These are phyloP conservation scores for Tylopilus felleus DNA, from an alignment of 768 basidiomycete species.

Conservation along the genomic window DNA sequence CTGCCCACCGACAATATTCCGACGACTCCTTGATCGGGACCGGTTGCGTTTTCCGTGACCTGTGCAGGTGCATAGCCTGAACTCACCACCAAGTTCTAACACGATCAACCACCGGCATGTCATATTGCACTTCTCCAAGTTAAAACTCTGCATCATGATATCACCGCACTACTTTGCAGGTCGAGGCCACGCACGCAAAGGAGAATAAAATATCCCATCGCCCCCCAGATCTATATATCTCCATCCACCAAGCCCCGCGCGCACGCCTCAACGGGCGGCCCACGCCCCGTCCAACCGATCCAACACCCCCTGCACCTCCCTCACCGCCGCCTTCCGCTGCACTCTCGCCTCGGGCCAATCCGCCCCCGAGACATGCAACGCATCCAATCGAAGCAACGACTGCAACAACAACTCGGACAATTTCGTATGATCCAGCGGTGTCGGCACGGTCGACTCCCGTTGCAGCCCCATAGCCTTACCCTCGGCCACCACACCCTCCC, in stretches of 20 bases:
- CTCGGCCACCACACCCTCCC: not conserved
- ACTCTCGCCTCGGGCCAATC: slow-evolving; percentile 77
- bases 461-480: not conserved
- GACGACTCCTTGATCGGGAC: not conserved
- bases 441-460: not conserved
- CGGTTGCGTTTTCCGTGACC: not conserved
- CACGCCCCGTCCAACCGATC: slow-evolving; percentile 77
- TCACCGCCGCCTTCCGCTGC: slow-evolving; percentile 84
- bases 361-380: slow-evolving; percentile 59
- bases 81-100: too few species aligned
- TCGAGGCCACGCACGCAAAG: not conserved
- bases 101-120: too few species aligned
- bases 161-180: too few species aligned
- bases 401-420: slow-evolving; percentile 84
- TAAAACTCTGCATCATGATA: not conserved
- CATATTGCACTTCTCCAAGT: too few species aligned
- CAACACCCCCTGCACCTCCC: slow-evolving; percentile 76
- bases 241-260: not conserved
- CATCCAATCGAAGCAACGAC: slow-evolving; percentile 82
- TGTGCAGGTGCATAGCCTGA: not conserved
- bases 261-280: slow-evolving; percentile 31
- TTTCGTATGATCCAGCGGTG: slow-evolving; percentile 44
- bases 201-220: not conserved
- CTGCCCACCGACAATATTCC: not conserved
- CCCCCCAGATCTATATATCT: not conserved